phyloP scores from a whole-genome alignment of 164 flowering plant genomes.

The Vitis cinerea region DNA sequence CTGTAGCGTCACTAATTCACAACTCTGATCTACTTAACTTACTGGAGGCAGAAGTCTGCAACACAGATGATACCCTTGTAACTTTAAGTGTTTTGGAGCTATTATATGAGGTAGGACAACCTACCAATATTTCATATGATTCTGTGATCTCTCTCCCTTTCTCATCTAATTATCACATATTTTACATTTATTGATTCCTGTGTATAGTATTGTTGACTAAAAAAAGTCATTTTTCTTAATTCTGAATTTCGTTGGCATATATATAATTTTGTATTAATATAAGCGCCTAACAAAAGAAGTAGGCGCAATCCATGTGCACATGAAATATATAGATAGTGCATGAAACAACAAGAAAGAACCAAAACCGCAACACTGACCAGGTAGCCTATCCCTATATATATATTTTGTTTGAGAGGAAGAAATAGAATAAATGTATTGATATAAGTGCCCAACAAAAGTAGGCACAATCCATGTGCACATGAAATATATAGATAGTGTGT shows the following conservation, averaged over 20 bases:
- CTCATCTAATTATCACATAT: not conserved
- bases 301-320: too few relatives aligned
- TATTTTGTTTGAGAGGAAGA: too few relatives aligned
- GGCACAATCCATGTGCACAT: too few relatives aligned
- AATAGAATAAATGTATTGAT: too few relatives aligned
- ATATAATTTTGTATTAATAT: too few relatives aligned
- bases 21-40: slow-evolving; percentile 58
- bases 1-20: slow-evolving; percentile 62
- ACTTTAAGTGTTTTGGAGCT: slow-evolving; percentile 80
- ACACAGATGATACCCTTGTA: slow-evolving; percentile 57
- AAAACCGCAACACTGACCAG: too few relatives aligned
- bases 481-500: too few relatives aligned
- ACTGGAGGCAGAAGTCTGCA: slow-evolving; percentile 67
- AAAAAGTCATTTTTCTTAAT: not conserved
- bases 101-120: slow-evolving; percentile 68
- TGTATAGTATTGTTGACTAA: not conserved
- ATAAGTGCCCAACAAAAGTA: too few relatives aligned
- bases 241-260: not conserved
- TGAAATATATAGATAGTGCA: too few relatives aligned
- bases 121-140: not conserved
- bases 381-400: too few relatives aligned
- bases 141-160: not conserved
- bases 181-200: not conserved
- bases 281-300: too few relatives aligned
- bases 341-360: too few relatives aligned